Evolutionary conservation across 257 asterid species (phyloP), one percentile per base, ranked within the genome.

Genomic region (Capsicum pubescens): DNA sequence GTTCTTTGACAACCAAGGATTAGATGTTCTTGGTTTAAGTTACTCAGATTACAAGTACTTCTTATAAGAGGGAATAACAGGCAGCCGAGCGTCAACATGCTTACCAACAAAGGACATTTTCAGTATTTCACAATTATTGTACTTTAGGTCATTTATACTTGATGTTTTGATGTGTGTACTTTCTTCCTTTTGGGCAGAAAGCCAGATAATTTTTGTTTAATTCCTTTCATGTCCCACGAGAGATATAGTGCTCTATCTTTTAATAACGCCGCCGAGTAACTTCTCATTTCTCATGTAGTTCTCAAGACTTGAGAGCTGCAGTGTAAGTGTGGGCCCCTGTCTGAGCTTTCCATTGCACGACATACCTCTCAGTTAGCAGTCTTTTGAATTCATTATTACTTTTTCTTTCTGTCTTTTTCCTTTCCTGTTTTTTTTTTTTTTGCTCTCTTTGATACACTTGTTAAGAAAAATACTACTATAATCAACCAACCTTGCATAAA

Each of bases 321-420:
- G 61, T 26, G 15, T 3, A 64, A 64, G n/a, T 64, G 46, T 12
- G 46, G 44, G 71, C 44, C n/a, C 46, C n/a, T 64, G 44, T 48
- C 54, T 64, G 71, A 64, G 44, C n/a, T 64, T 12, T 64, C 35
- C n/a, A 32, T 64, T 64, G 44, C 46, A 66, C 10, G 71, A 26
- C 71, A 66, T 32, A 32, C 71, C 44, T 1, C 46, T 66, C 71
- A 66, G 3, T 32, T 66, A 46, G 71, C 71, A 66, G 44, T 66
- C n/a, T 66, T 66, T 66, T 66, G 71, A 66, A 66, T 42, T 66
- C n/a, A 66, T 12, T 66, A 26, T 66, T 66, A 66, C 71, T 66
- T 66, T 9, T 66, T 66, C n/a, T 66, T 66, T 66, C 10, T 32
- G 71, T 32, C n/a, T 32, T 32, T 66, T 12, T 66, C 32, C 71